phyloP scores from a whole-genome alignment of 1,284 basidiomycete genomes.

The Ustilago hordei region DNA sequence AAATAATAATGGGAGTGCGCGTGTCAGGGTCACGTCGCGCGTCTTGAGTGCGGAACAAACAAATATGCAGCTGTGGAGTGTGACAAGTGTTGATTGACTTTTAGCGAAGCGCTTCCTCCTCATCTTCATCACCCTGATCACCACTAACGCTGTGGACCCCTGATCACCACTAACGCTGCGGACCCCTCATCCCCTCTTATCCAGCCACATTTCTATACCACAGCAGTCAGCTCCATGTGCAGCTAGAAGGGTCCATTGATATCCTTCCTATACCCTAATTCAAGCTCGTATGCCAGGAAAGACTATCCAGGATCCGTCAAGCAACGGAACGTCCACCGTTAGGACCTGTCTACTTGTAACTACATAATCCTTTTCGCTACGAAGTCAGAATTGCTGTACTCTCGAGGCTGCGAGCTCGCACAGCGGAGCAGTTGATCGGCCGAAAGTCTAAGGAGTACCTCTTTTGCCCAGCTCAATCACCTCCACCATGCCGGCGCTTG shows the following conservation, averaged over 20 bases:
- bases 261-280: not conserved
- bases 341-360: not conserved
- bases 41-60: slow-evolving; percentile 4
- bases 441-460: not conserved
- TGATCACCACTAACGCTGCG: not conserved
- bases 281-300: not conserved
- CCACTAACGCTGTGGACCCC: not conserved
- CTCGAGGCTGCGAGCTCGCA: not conserved
- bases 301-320: not conserved
- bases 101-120: slow-evolving; percentile 1
- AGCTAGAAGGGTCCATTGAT: not conserved
- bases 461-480: not conserved
- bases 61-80: slow-evolving; percentile 13
- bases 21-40: slow-evolving; percentile 29
- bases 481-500: slow-evolving; percentile 30
- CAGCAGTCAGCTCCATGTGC: not conserved
- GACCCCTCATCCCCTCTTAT: not conserved
- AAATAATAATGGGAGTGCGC: not conserved
- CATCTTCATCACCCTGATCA: slow-evolving; percentile 7
- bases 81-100: slow-evolving; percentile 14
- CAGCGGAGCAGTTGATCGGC: not conserved
- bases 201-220: not conserved
- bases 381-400: not conserved
- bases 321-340: not conserved
- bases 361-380: not conserved